A percentile compares a stretch with the other conserved stretches of the same genome.
Conservation (phyloP, 2,329 filamentous ascomycete genomes). For the Ascochyta koolunga region DNA sequence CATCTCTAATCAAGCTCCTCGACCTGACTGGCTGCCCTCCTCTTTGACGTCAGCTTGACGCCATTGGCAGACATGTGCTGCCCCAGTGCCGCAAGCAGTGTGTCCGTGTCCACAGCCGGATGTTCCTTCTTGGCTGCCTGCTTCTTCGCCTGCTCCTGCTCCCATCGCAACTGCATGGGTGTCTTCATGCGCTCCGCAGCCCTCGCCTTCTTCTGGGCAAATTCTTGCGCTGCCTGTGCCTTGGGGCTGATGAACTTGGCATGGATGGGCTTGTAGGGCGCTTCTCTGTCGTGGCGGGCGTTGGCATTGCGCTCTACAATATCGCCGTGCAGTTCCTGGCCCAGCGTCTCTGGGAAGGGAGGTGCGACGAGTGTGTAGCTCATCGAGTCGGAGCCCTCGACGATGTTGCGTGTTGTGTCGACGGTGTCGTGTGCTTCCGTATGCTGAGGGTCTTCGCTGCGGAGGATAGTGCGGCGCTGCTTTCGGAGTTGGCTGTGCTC, state of each 20-base stretch:
- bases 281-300: conserved; percentile 47
- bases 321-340: conserved; percentile 83
- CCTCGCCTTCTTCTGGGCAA: conserved; percentile 26
- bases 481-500: conserved; percentile 17
- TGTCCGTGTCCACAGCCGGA: conserved; percentile 39
- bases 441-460: conserved; percentile 17
- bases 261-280: conserved; percentile 9
- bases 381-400: conserved; percentile 63
- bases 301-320: conserved; percentile 69
- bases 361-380: conserved; percentile 77
- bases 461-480: conserved; percentile 14
- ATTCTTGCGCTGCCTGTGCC: conserved; percentile 33
- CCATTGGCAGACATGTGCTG: conserved; percentile 46
- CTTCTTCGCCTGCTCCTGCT: conserved; percentile 37
- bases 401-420: conserved; percentile 79
- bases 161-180: conserved; percentile 43
- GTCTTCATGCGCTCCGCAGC: conserved; percentile 41
- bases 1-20: conserved; percentile 20
- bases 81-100: conserved; percentile 50
- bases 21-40: conserved; percentile 9
- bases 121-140: conserved; percentile 20
- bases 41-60: conserved; percentile 21
- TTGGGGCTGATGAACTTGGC: conserved; percentile 14
- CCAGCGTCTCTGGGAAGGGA: conserved; percentile 78
- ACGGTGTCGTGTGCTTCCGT: conserved; percentile 48